Percentiles rank a stretch among this genome's conserved stretches.
phyloP scores from a whole-genome alignment of 2,329 filamentous ascomycete genomes.

The Pezicula neosporulosa region DNA sequence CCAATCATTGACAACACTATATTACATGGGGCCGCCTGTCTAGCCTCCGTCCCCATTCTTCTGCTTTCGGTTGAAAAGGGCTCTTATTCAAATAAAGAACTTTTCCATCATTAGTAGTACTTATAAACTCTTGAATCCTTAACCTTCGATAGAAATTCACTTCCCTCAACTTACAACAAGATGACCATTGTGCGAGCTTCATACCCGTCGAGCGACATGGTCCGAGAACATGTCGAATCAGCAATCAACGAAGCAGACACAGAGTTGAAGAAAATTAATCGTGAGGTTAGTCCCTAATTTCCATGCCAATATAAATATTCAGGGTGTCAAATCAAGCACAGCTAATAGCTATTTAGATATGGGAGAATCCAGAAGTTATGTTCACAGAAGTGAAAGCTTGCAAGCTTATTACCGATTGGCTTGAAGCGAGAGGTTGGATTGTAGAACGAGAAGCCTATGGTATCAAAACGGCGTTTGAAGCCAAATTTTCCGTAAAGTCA shows the following conservation, averaged over 20 bases:
- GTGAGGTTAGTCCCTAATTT: background rate
- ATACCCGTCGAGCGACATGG: no score
- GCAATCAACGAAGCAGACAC: background rate
- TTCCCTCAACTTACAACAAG: no score
- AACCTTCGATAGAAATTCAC: no score
- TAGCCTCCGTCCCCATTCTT: no score
- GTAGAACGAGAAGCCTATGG: slow-evolving; percentile 48
- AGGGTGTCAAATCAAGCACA: no score
- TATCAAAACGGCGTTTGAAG: slow-evolving; percentile 48
- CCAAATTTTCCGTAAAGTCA: slow-evolving; percentile 35
- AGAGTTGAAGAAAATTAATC: background rate
- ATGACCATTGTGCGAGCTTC: no score
- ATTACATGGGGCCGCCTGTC: no score
- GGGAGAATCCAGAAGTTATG: slow-evolving; percentile 46
- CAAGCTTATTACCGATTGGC: slow-evolving; percentile 41
- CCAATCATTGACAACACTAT: no score
- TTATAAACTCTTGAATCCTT: no score
- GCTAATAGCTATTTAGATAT: slow-evolving; percentile 28
- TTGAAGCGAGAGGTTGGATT: slow-evolving; percentile 40
- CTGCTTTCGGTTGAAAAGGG: no score
- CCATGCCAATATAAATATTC: background rate
- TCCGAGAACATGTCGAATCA: background rate
- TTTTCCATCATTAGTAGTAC: no score
- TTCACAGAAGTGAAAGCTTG: slow-evolving; percentile 51
- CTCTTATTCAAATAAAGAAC: no score